A percentile compares a stretch with the other conserved stretches of the same genome.
Conservation (phyloP, 208 protist species). For the Acanthamoeba culbertsoni region DNA sequence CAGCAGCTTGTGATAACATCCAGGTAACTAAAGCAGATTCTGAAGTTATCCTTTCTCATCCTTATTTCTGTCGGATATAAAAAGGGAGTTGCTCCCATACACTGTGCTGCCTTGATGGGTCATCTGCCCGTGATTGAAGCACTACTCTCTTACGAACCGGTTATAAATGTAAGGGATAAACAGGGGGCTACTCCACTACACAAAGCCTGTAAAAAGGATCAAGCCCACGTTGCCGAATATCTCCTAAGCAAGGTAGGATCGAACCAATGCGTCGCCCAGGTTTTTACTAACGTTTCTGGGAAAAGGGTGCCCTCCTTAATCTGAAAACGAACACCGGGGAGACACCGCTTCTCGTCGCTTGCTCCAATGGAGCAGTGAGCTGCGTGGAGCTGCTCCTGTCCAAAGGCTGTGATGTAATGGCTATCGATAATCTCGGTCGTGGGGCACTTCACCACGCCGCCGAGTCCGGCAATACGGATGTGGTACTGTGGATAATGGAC, state of each 20-base stretch:
- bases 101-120: slow-evolving; percentile 24
- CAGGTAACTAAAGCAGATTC: too few relatives aligned
- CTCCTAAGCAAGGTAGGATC: neutral
- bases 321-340: neutral
- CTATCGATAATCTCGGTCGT: neutral
- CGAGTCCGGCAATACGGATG: slow-evolving; percentile 2
- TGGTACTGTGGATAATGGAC: slow-evolving; percentile 12
- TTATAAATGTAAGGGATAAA: neutral
- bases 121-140: neutral
- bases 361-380: neutral
- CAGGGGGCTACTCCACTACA: neutral
- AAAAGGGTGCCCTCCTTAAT: slow-evolving; percentile 13
- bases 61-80: neutral
- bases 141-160: neutral
- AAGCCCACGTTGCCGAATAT: neutral
- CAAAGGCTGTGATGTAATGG: slow-evolving; percentile 13
- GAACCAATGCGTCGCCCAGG: too few relatives aligned
- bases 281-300: too few relatives aligned
- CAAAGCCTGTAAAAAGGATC: slow-evolving; percentile 39
- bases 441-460: neutral
- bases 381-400: slow-evolving; percentile 19
- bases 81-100: neutral
- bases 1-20: slow-evolving; percentile 9
- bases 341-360: neutral
- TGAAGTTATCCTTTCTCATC: too few relatives aligned